Percentiles rank a stretch among this genome's conserved stretches.
Evolutionary conservation across 2,329 filamentous ascomycete species (phyloP).

Genomic region (Ascochyta fabae): DNA sequence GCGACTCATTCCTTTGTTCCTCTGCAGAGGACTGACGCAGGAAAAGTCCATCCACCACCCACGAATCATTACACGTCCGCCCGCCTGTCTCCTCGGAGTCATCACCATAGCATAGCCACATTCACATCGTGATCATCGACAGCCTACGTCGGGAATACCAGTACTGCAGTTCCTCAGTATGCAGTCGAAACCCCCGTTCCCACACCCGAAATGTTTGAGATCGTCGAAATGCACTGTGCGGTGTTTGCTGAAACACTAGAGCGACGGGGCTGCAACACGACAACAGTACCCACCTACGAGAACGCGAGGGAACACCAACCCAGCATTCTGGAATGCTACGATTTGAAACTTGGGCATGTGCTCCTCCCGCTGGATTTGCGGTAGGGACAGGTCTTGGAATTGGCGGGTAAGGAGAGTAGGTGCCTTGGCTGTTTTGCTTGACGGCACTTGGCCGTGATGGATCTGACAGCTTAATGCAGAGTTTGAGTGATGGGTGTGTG

Average conservation of each 20-base stretch:
- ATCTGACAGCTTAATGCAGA: constrained; percentile 23
- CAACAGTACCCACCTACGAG: background rate
- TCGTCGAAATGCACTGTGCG: constrained; percentile 4
- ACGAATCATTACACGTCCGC: no score
- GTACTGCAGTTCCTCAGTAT: constrained; percentile 1
- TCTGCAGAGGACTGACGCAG: background rate
- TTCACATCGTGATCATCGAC: background rate
- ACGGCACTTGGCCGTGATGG: constrained; percentile 32
- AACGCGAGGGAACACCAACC: background rate
- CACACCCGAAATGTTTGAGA: constrained; percentile 27
- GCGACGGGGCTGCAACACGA: constrained; percentile 27
- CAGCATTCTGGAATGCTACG: constrained; percentile 7
- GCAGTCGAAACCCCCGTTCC: background rate
- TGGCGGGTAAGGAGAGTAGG: background rate
- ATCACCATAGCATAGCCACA: background rate
- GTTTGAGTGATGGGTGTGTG: constrained; percentile 23
- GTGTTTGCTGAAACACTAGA: constrained; percentile 36
- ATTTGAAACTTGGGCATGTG: constrained; percentile 3
- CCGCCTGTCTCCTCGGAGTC: background rate
- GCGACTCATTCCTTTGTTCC: no score
- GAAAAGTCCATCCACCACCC: background rate
- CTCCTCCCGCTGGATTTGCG: background rate
- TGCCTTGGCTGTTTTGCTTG: constrained; percentile 35
- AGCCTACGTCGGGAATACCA: background rate
- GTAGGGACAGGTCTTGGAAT: background rate